These are phyloP conservation scores for Aspergillus vadensis DNA, from an alignment of 2,329 filamentous ascomycete genomes.

Conservation along the genomic window DNA sequence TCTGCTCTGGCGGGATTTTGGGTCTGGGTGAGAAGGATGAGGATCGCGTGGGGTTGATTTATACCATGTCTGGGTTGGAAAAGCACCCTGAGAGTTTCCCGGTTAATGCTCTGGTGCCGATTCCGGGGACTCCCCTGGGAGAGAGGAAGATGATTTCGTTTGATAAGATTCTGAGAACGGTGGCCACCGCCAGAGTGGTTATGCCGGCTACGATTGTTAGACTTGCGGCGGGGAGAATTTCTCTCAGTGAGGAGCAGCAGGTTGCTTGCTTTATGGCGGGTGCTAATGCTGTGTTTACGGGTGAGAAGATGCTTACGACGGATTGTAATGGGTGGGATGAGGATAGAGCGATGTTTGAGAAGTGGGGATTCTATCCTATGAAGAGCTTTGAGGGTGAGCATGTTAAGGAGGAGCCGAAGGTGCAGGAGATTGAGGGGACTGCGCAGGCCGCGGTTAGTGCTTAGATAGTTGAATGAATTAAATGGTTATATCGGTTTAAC, in stretches of 20 bases:
- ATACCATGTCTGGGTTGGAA: conserved; percentile 79
- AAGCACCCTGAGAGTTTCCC: conserved; percentile 87
- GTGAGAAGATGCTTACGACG: conserved; percentile 93
- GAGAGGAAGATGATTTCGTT: conserved; percentile 73
- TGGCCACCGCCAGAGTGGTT: conserved; percentile 78
- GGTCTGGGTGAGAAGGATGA: conserved; percentile 77
- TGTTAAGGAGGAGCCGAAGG: conserved; percentile 5
- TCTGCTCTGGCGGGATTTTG: conserved; percentile 86
- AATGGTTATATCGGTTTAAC: too few relatives aligned
- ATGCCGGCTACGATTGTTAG: conserved; percentile 86
- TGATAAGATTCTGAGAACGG: conserved; percentile 75
- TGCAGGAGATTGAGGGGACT: conserved; percentile 1
- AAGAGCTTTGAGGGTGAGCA: conserved; percentile 52
- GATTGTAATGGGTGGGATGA: conserved; percentile 91
- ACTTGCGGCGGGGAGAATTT: conserved; percentile 80
- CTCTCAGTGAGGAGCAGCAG: conserved; percentile 85
- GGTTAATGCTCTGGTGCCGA: conserved; percentile 86
- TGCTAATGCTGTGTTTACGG: conserved; percentile 92
- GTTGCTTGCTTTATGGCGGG: conserved; percentile 86
- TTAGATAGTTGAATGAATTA: not conserved
- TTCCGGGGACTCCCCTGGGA: conserved; percentile 83
- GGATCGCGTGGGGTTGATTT: conserved; percentile 79
- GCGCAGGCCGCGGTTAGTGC: conserved; percentile 2
- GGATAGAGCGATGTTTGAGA: conserved; percentile 78
- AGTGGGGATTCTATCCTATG: conserved; percentile 83